phyloP scores from a whole-genome alignment of 768 basidiomycete species.

The Clitopilus passeckerianus region DNA sequence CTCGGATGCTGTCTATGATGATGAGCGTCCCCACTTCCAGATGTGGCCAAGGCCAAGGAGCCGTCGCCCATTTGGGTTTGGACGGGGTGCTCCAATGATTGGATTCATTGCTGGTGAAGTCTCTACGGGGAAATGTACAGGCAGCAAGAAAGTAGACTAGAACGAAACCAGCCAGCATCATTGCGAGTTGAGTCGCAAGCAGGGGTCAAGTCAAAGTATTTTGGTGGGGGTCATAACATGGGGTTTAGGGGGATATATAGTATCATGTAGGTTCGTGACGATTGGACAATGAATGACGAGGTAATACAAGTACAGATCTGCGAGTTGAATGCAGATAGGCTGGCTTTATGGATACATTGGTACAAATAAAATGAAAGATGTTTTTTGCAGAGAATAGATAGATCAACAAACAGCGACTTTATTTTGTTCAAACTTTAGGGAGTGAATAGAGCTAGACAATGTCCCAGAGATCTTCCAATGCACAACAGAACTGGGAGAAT shows the following conservation, averaged over 20 bases:
- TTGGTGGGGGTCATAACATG: background rate
- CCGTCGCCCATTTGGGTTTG: background rate
- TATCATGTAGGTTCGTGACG: background rate
- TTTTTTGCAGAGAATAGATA: background rate
- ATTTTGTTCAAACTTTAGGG: background rate
- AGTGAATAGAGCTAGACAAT: conserved; percentile 49
- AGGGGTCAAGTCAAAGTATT: conserved; percentile 1
- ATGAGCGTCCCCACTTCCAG: background rate
- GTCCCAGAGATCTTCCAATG: conserved; percentile 94
- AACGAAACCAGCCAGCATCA: conserved; percentile 11
- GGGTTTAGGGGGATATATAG: conserved; percentile 1
- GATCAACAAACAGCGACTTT: background rate
- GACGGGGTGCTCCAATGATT: background rate
- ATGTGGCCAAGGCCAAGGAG: background rate
- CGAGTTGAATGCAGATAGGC: conserved; percentile 43
- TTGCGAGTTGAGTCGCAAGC: conserved; percentile 31
- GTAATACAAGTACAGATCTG: conserved; percentile 21
- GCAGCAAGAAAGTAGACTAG: background rate
- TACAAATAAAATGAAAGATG: conserved; percentile 4
- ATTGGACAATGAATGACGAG: conserved; percentile 1
- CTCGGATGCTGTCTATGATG: background rate
- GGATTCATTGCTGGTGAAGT: background rate
- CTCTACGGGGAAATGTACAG: background rate
- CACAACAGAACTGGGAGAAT: conserved; percentile 71
- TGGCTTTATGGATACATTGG: conserved; percentile 21